phyloP scores from a whole-genome alignment of 257 asterid genomes.

The Nicotiana sylvestris region DNA sequence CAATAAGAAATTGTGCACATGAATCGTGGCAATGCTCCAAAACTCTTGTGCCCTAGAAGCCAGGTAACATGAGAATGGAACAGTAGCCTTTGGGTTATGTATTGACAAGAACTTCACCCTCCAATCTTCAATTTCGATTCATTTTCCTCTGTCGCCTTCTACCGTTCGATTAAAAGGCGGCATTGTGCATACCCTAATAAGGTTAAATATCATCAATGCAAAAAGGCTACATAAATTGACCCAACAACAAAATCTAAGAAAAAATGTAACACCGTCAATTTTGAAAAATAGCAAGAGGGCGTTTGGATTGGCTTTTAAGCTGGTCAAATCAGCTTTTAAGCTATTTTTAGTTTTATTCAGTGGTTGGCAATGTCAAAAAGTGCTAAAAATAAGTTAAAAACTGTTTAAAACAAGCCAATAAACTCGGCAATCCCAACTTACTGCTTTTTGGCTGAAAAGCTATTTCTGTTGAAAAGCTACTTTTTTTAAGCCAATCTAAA shows the following conservation, averaged over 20 bases:
- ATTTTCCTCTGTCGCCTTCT: conserved; percentile 19
- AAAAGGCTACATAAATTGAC: conserved; percentile 28
- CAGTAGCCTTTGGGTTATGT: conserved; percentile 23
- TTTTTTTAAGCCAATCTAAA: too few species aligned
- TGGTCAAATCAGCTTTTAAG: too few species aligned
- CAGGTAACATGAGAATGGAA: conserved; percentile 42
- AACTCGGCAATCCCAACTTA: too few species aligned
- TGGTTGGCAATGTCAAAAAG: too few species aligned
- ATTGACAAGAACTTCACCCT: not conserved
- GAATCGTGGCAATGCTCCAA: conserved; percentile 24
- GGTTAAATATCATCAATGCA: conserved; percentile 40
- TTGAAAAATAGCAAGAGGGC: not conserved
- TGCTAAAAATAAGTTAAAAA: too few species aligned
- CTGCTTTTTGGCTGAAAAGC: too few species aligned
- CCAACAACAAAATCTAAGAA: not conserved
- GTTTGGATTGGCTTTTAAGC: too few species aligned
- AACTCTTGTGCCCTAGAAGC: conserved; percentile 31
- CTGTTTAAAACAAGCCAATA: too few species aligned
- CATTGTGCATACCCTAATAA: conserved; percentile 25
- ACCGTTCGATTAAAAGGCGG: conserved; percentile 21
- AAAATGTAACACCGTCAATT: not conserved
- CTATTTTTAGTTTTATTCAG: too few species aligned
- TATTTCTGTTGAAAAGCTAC: too few species aligned
- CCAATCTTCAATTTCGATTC: conserved; percentile 15
- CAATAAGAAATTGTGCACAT: not conserved